Evolutionary conservation across 345 rosid genomes (phyloP), one percentile per base, ranked within the genome.

Genomic region (Stellera chamaejasme): DNA sequence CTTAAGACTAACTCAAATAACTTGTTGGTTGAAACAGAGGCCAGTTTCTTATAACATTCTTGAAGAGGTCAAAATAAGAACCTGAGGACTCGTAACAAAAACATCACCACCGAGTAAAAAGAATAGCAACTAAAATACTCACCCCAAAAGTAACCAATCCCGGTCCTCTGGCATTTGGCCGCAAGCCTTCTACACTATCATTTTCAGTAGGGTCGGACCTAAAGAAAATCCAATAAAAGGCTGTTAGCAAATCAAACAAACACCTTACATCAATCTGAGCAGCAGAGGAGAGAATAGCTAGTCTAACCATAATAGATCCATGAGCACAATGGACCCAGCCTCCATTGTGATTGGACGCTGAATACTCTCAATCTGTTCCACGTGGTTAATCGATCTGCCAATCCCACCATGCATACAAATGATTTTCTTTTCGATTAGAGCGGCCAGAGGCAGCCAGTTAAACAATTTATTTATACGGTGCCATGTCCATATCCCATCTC

Each of bases 351-450:
- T 89, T 52, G 96, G 96, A 63, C 96, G 96, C 60, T 83, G 95
- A 65, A 89, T 75, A 72, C 69, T 85, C 64, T 85, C 94, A 58
- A 89, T 89, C 74, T 89, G 96, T 64, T 89, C 95, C 64, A 89
- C 83, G 45, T 85, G 90, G 73, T 83, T 89, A 73, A 89, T 89
- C 26, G 96, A 89, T 42, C 96, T 87, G 59, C 96, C 96, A 68
- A 89, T 89, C 72, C 96, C 96, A 65, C 96, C 96, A 71, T 89
- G 96, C 96, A 89, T 89, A 68, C 96, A 89, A 50, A 89, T 78
- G 56, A 89, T 89, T 68, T 89, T 89, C 80, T 85, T 89, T 70
- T 89, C 96, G 4, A 89, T 85, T 13, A 85, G 69, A 60, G 96
- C 96, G 13, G 96, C 95, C 65, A 89, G 72, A 61, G 96, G 96